Base-by-base conservation (phyloP, 2,329 filamentous ascomycete species). In the Claviceps cyperi region DNA sequence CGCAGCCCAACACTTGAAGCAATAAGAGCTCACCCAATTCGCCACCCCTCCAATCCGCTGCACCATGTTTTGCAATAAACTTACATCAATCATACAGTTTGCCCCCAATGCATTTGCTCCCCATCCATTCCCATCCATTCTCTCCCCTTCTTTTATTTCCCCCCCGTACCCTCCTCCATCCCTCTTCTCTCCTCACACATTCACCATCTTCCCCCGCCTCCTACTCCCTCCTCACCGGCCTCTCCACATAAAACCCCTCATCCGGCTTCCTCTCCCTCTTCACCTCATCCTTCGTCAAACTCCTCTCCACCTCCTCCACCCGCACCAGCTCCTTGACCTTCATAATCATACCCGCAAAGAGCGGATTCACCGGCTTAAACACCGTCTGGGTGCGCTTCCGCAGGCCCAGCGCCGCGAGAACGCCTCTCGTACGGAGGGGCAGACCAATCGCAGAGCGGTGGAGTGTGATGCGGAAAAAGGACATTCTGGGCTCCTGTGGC, bases 261-360 rank as follows among this genome's bases (percentile, higher is more conserved):
- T 91, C 86, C 3, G 89, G 88, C 66, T 76, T 80, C 65, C 90
- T 71, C 68, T 78, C 73, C 48, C 75, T 77, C 69, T 80, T 81
- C 61, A 94, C 75, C 71, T 94, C 78, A 50, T 69, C 67, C 62
- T 80, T 78, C 1, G 14, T 82, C 67, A 87, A 64, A 35, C 75
- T 66, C 54, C 69, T 64, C 36, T 82, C 80, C 43, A 94, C 87
- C 69, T 94, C 89, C 57, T 81, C 73, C 37, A 95, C 88, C 49
- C 79, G 75, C 44, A 96, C 86, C 55, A 96, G 73, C 70, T 96
- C 90, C 73, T 96, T 96, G 59, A 96, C 88, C 67, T 84, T 84
- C 75, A 96, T 84, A 62, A 96, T 87, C 72, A 94, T 88, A 63
- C 90, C 90, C 9, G 90, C 90, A 54, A 87, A 81, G 57, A 88